Evolutionary conservation across 495 filamentous ascomycete genomes (phyloP), one percentile per base, ranked within the genome.

Genomic region (Penicillium antarcticum): DNA sequence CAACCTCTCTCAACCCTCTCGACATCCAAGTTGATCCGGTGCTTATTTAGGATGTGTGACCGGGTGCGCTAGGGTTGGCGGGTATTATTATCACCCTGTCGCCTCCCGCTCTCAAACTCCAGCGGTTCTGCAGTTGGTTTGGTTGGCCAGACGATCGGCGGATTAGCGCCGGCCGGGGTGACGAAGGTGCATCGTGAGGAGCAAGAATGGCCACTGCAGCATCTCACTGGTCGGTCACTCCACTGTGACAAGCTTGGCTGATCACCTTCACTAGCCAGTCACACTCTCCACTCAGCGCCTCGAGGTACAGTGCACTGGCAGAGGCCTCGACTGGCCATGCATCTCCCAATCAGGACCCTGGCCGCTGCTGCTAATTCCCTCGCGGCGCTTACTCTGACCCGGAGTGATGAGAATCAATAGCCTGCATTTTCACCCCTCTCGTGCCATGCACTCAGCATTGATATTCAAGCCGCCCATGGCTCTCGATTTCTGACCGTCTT

Each of bases 231-330:
- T 43, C 43, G 2, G 23, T 26, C 44, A 31, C 46, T 61, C 62
- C 68, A 64, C 68, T 68, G 70, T 73, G 70, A 73, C 62, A 66
- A 67, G 63, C 66, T 62, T 60, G 69, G 55, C 46, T 43, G 45
- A 63, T 62, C 65, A 63, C 61, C 58, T 45, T 36, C 21, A 29
- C 24, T 44, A 38, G 47, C 63, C 64, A 69, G 60, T 72, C 62
- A 67, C 54, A 53, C 26, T 31, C 50, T 13, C 33, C 50, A 31
- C 56, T 55, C 42, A 33, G 41, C 45, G 29, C 35, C 21, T 45
- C 21, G 35, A 45, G 44, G 42, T 47, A 42, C 53, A 55, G 48
- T 49, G 51, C 56, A 55, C 34, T 51, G 52, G 61, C 58, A 48
- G 53, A 40, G 46, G 43, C 40, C 47, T 51, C 29, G 47, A 32